Conservation (phyloP, 768 basidiomycete genomes). For the Phanerochaete carnosa region DNA sequence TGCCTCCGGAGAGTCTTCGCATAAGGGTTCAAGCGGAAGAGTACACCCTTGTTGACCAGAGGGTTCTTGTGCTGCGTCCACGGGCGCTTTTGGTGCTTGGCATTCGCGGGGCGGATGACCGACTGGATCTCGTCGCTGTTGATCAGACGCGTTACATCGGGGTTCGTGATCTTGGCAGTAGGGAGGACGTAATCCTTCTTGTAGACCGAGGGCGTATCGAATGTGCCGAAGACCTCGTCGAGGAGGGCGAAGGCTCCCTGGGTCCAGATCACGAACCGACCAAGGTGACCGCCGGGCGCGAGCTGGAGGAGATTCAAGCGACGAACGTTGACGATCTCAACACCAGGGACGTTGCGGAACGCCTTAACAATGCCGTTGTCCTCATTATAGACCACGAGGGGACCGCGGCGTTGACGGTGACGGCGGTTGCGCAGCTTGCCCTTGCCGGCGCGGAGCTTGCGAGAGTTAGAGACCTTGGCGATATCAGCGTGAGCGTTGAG, state of each 20-base stretch:
- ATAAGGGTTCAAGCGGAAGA: constrained; percentile 98
- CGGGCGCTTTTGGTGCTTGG: constrained; percentile 85
- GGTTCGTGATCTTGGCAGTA: constrained; percentile 93
- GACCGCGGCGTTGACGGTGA: constrained; percentile 95
- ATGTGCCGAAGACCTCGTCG: constrained; percentile 94
- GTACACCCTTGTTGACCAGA: constrained; percentile 86
- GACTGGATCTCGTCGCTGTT: constrained; percentile 99
- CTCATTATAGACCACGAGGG: constrained; percentile 94
- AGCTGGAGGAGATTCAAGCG: constrained; percentile 97
- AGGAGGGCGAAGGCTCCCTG: constrained; percentile 89
- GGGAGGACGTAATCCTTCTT: constrained; percentile 96
- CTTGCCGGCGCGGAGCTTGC: constrained; percentile 95
- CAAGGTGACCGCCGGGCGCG: constrained; percentile 98
- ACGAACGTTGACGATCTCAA: constrained; percentile 93
- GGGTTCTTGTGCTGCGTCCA: constrained; percentile 99
- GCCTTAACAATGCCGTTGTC: constrained; percentile 98
- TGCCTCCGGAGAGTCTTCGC: constrained; percentile 91
- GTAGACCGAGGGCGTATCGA: constrained; percentile 77
- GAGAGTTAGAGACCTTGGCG: constrained; percentile 94
- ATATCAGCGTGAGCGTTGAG: constrained; percentile 90
- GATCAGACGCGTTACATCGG: constrained; percentile 96
- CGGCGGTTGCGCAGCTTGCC: constrained; percentile 97
- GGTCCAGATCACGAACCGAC: constrained; percentile 99
- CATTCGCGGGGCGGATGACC: constrained; percentile 86
- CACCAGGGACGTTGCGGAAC: constrained; percentile 98